Conservation (phyloP, 768 basidiomycete genomes). For the Lenzites betulinus region DNA sequence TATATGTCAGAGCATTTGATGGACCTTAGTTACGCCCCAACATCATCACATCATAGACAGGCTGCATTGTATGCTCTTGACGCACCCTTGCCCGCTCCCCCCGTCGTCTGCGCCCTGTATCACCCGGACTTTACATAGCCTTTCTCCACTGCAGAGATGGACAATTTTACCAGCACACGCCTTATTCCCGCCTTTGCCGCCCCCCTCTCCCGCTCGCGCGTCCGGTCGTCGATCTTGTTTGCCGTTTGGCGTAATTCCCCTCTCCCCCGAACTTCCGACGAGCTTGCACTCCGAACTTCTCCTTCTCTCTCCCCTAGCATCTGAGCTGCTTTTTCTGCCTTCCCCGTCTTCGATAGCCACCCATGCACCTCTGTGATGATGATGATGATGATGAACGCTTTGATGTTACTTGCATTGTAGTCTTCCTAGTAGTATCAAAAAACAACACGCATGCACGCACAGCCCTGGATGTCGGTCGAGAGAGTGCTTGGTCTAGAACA, state of each 20-base stretch:
- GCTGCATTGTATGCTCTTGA: constrained; percentile 23
- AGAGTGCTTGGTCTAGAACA: too few relatives aligned
- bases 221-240: too few relatives aligned
- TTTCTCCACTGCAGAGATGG: constrained; percentile 24
- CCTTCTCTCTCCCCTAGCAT: too few relatives aligned
- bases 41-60: constrained; percentile 16
- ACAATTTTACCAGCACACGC: constrained; percentile 16
- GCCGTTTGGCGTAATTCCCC: neutral
- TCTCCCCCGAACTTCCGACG: neutral
- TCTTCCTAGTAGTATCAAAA: neutral
- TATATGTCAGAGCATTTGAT: constrained; percentile 32
- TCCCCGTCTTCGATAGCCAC: too few relatives aligned
- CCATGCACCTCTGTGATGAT: constrained; percentile 5
- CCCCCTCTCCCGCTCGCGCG: neutral
- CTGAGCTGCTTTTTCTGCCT: too few relatives aligned
- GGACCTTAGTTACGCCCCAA: constrained; percentile 26
- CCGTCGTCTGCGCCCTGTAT: constrained; percentile 16
- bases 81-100: neutral
- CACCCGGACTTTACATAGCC: constrained; percentile 24
- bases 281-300: neutral
- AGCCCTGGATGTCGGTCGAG: too few relatives aligned
- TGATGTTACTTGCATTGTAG: constrained; percentile 2
- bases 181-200: neutral
- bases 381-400: constrained; percentile 8
- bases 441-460: neutral